Evolutionary conservation across 768 basidiomycete genomes (phyloP).

Genomic region (Lactarius pseudohatsudake): DNA sequence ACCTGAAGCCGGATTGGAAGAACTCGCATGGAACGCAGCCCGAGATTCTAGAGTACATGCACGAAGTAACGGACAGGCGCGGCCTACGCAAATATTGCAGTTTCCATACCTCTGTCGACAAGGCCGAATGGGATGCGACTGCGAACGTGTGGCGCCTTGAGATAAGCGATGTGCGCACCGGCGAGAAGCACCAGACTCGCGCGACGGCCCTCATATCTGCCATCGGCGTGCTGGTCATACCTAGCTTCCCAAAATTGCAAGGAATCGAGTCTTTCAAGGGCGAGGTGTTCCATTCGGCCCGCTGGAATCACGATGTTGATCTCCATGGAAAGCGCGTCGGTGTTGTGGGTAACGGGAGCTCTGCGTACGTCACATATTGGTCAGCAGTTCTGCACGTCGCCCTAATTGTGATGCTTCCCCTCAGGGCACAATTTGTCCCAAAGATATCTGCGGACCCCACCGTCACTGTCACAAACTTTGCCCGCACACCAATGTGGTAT

Average conservation of each 20-base stretch:
- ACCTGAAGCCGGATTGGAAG: conserved; percentile 35
- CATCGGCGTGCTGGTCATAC: conserved; percentile 32
- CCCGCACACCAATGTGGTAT: conserved; percentile 58
- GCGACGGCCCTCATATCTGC: conserved; percentile 36
- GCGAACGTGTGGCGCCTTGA: conserved; percentile 32
- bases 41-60: conserved; percentile 35
- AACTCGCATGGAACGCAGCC: conserved; percentile 30
- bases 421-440: conserved; percentile 50
- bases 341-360: conserved; percentile 63
- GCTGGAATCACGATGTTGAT: conserved; percentile 53
- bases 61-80: conserved; percentile 28
- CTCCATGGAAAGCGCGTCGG: conserved; percentile 54
- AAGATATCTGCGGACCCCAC: conserved; percentile 49
- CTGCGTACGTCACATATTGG: conserved; percentile 39
- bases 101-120: conserved; percentile 34
- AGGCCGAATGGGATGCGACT: conserved; percentile 33
- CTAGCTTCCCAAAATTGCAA: conserved; percentile 32
- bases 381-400: neutral
- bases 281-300: conserved; percentile 52
- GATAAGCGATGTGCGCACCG: conserved; percentile 27
- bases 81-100: conserved; percentile 28
- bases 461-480: conserved; percentile 53
- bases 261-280: conserved; percentile 46
- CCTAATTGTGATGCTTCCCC: neutral
- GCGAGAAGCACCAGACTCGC: conserved; percentile 17